A percentile compares a stretch with the other conserved stretches of the same genome.
phyloP scores from a whole-genome alignment of 139 green algal species.

The Astrephomene gubernaculifera region DNA sequence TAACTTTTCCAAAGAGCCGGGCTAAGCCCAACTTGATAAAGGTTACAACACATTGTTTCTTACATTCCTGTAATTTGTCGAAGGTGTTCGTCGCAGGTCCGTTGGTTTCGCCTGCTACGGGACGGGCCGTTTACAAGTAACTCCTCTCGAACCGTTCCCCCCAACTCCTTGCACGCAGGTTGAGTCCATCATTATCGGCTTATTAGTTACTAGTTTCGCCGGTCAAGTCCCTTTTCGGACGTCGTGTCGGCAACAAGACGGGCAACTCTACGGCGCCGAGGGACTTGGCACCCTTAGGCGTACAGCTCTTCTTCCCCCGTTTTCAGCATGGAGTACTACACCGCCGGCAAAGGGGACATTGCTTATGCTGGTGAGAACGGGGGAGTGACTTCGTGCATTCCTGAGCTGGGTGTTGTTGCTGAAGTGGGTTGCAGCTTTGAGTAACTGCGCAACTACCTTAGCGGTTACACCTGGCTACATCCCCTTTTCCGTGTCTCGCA shows the following conservation, averaged over 20 bases:
- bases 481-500: no score
- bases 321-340: conserved; percentile 18
- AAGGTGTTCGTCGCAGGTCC: no score
- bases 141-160: background rate
- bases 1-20: background rate
- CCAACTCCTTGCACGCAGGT: background rate
- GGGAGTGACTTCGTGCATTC: background rate
- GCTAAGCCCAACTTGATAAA: background rate
- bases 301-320: background rate
- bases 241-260: no score
- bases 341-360: conserved; percentile 1
- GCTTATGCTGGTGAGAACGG: background rate
- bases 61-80: no score
- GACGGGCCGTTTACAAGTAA: conserved; percentile 33
- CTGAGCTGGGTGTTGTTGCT: background rate
- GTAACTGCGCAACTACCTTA: no score
- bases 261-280: background rate
- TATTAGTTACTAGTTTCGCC: no score
- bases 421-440: no score
- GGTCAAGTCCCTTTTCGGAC: no score
- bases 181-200: no score
- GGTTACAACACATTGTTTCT: no score
- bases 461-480: no score
- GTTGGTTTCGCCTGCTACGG: background rate
- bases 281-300: background rate